phyloP scores from a whole-genome alignment of 179 eudicot genomes.

The Patellifolia procumbens region DNA sequence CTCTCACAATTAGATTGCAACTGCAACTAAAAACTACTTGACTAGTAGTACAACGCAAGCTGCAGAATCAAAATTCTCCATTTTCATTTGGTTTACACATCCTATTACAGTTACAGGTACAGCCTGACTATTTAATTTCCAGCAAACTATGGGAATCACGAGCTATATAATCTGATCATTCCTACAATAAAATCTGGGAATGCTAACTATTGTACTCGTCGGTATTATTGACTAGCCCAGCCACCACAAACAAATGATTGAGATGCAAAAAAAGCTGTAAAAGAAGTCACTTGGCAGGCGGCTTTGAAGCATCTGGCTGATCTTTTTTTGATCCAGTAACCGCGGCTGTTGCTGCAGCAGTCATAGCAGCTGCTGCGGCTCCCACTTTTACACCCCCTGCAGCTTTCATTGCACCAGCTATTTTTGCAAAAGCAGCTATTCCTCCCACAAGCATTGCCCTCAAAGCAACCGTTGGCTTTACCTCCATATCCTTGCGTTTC shows the following conservation, averaged over 20 bases:
- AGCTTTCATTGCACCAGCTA: constrained; percentile 75
- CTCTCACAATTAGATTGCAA: background rate
- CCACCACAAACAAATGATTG: background rate
- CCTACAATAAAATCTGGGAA: constrained; percentile 4
- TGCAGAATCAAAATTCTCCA: background rate
- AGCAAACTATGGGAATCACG: constrained; percentile 13
- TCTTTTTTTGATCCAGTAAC: constrained; percentile 64
- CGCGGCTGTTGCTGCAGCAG: constrained; percentile 90
- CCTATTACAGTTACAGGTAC: background rate
- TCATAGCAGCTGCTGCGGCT: constrained; percentile 94
- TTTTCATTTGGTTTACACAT: constrained; percentile 13
- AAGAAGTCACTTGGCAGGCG: constrained; percentile 47
- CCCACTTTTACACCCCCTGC: constrained; percentile 89
- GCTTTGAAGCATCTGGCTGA: constrained; percentile 43
- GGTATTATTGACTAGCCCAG: constrained; percentile 23
- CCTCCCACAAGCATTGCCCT: constrained; percentile 92
- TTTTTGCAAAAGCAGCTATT: constrained; percentile 81
- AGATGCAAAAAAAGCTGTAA: background rate
- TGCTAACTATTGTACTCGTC: constrained; percentile 24
- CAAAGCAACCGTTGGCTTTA: constrained; percentile 86
- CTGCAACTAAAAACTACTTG: constrained; percentile 37
- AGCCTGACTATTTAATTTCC: background rate
- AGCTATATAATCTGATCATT: background rate
- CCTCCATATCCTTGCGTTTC: constrained; percentile 42
- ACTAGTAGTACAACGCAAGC: constrained; percentile 42